Conservation (phyloP, 1,139 yeast species). For the Hyphopichia wangnamkhiaoensis region DNA sequence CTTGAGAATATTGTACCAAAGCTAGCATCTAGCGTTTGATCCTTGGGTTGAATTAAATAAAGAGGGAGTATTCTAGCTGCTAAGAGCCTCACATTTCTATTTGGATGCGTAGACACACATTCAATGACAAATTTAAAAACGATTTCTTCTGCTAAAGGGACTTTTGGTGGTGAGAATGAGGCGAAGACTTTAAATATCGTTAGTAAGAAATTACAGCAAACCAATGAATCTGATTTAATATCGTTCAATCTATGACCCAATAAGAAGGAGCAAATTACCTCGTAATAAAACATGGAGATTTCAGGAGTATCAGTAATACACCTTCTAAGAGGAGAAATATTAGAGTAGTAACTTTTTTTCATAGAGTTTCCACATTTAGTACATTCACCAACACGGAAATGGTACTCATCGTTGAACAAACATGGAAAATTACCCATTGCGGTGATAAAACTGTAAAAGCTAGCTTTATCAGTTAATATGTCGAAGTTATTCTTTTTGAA, state of each 20-base stretch:
- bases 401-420: conserved; percentile 31
- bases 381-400: conserved; percentile 36
- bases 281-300: conserved; percentile 23
- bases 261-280: conserved; percentile 22
- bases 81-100: conserved; percentile 55
- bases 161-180: conserved; percentile 47
- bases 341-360: conserved; percentile 22
- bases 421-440: conserved; percentile 50
- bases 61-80: conserved; percentile 50
- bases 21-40: conserved; percentile 32
- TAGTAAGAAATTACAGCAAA: conserved; percentile 45
- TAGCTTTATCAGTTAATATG: conserved; percentile 11
- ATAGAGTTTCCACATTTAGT: conserved; percentile 35
- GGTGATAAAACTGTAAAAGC: conserved; percentile 32
- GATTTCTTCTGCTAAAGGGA: conserved; percentile 17
- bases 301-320: conserved; percentile 21
- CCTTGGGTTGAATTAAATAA: conserved; percentile 36
- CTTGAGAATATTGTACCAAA: conserved; percentile 38
- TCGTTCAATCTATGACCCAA: conserved; percentile 10
- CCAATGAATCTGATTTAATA: conserved; percentile 21
- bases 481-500: neutral
- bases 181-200: conserved; percentile 48
- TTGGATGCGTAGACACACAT: conserved; percentile 21
- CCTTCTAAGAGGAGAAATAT: conserved; percentile 24
- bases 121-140: conserved; percentile 24